These are phyloP conservation scores for Canavalia gladiata DNA, from an alignment of 306 rosid genomes.

Conservation along the genomic window DNA sequence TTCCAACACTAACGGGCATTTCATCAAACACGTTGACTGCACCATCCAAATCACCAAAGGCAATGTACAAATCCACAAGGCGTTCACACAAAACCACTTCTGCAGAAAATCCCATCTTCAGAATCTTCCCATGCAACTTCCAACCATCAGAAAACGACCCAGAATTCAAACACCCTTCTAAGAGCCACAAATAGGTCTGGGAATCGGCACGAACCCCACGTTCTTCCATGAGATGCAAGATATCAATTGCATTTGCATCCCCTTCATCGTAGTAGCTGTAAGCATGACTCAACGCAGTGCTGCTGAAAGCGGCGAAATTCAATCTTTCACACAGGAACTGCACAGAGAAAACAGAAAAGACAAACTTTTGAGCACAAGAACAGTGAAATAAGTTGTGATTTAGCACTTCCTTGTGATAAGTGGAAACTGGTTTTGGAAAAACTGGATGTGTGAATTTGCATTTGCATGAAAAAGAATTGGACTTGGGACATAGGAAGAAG, in stretches of 20 bases:
- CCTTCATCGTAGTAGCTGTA: constrained; percentile 51
- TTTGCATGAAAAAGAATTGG: constrained; percentile 41
- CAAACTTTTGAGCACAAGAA: constrained; percentile 20
- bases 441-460: constrained; percentile 29
- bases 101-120: constrained; percentile 69
- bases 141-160: constrained; percentile 59
- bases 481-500: constrained; percentile 43
- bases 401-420: constrained; percentile 48
- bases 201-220: constrained; percentile 76
- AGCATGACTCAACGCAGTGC: constrained; percentile 51
- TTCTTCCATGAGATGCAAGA: constrained; percentile 71
- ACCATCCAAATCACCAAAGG: constrained; percentile 56
- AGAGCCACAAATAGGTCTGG: constrained; percentile 77
- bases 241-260: constrained; percentile 53
- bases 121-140: constrained; percentile 77
- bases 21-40: constrained; percentile 72
- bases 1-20: constrained; percentile 71
- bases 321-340: constrained; percentile 53
- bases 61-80: constrained; percentile 62
- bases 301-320: constrained; percentile 56
- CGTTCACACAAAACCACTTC: constrained; percentile 57
- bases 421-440: constrained; percentile 24
- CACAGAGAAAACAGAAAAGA: constrained; percentile 15
- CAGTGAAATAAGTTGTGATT: neutral
- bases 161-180: constrained; percentile 67